Percentiles rank a stretch among this genome's conserved stretches.
These are phyloP conservation scores for Rhodosporidiobolus odoratus DNA, from an alignment of 768 basidiomycete species.

Conservation along the genomic window DNA sequence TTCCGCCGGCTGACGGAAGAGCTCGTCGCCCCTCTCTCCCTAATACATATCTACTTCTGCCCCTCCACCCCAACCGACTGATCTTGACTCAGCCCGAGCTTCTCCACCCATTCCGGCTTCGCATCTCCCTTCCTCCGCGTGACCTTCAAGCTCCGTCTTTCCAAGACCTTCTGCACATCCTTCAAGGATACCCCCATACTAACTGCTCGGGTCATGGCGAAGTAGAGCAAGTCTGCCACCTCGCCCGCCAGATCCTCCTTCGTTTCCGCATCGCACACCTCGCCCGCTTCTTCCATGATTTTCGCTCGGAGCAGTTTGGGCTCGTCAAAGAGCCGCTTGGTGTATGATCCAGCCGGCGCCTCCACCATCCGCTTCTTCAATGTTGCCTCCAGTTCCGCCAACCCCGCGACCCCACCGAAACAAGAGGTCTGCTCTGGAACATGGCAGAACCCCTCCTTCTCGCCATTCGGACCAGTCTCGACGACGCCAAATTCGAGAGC, in stretches of 20 bases:
- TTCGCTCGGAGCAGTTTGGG: conserved; percentile 76
- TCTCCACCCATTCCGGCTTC: conserved; percentile 60
- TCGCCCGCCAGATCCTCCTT: conserved; percentile 85
- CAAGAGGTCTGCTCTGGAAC: conserved; percentile 77
- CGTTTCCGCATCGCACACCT: conserved; percentile 69
- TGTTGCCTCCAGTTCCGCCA: conserved; percentile 73
- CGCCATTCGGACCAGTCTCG: conserved; percentile 47
- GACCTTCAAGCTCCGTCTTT: conserved; percentile 77
- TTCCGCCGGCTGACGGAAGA: not conserved
- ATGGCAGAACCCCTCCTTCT: conserved; percentile 39
- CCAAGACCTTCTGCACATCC: conserved; percentile 77
- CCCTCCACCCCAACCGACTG: conserved; percentile 33
- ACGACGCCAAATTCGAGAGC: conserved; percentile 83
- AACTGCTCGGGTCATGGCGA: conserved; percentile 77
- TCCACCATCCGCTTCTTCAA: conserved; percentile 64
- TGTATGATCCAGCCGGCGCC: conserved; percentile 89
- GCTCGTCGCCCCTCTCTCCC: too few species aligned
- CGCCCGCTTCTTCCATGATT: conserved; percentile 97
- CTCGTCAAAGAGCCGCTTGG: conserved; percentile 76
- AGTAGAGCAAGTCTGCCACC: conserved; percentile 91
- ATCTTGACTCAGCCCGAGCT: conserved; percentile 31
- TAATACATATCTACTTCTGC: conserved; percentile 5
- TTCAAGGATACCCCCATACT: conserved; percentile 71
- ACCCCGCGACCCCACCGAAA: conserved; percentile 74
- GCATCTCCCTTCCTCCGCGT: conserved; percentile 85